Evolutionary conservation across 164 flowering plant species (phyloP).

Genomic region (Paratinospora sagittata): DNA sequence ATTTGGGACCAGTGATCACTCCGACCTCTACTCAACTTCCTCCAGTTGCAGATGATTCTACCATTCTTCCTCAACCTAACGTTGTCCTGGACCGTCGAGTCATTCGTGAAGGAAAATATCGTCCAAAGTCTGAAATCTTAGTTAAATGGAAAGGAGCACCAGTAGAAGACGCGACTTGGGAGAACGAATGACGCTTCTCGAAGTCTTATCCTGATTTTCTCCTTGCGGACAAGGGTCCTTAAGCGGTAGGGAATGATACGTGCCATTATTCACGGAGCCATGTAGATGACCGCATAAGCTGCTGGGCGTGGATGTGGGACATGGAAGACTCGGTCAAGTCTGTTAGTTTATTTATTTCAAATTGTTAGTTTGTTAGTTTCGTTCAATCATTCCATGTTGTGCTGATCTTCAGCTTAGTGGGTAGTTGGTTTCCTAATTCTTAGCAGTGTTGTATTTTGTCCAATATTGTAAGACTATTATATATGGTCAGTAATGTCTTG

Average conservation of each 20-base stretch:
- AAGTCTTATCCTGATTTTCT: conserved; percentile 4
- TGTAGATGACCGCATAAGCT: too few species aligned
- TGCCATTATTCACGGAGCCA: neutral
- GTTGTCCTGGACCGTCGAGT: neutral
- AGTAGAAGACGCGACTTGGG: conserved; percentile 3
- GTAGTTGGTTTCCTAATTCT: too few species aligned
- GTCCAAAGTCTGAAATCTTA: neutral
- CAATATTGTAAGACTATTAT: too few species aligned
- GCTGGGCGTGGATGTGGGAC: too few species aligned
- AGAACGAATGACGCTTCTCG: neutral
- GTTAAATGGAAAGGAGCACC: conserved; percentile 3
- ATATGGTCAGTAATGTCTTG: too few species aligned
- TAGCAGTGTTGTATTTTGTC: too few species aligned
- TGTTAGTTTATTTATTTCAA: too few species aligned
- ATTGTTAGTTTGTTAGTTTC: too few species aligned
- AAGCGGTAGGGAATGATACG: neutral
- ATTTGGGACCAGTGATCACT: neutral
- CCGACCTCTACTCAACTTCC: neutral
- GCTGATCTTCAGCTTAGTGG: too few species aligned
- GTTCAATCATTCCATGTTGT: too few species aligned
- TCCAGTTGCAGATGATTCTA: neutral
- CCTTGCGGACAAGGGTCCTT: conserved; percentile 8
- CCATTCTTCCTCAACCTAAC: neutral
- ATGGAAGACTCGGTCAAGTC: too few species aligned
- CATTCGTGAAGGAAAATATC: neutral